Percentiles rank a stretch among this genome's conserved stretches.
Evolutionary conservation across 1,284 basidiomycete species (phyloP).

Genomic region (Microbotryomycetes sp.): DNA sequence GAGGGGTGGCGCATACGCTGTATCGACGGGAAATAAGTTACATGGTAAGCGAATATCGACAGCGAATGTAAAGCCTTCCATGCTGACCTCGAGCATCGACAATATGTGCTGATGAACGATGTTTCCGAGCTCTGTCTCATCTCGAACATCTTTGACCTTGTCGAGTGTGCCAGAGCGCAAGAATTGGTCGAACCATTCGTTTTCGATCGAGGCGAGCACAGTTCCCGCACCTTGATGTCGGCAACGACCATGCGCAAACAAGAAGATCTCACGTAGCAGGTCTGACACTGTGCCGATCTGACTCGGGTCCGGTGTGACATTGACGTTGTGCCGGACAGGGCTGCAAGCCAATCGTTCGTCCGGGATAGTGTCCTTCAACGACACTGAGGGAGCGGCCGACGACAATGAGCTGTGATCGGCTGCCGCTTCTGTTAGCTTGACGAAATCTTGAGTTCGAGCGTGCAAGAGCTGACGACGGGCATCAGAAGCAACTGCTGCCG

Average conservation of each 20-base stretch:
- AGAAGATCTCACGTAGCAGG: background rate
- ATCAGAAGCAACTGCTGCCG: too few species aligned
- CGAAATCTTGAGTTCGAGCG: background rate
- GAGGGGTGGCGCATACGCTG: background rate
- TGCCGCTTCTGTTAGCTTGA: background rate
- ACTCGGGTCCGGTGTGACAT: too few species aligned
- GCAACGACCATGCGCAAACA: background rate
- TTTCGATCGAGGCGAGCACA: background rate
- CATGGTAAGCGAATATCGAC: too few species aligned
- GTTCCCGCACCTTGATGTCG: background rate
- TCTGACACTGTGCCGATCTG: background rate
- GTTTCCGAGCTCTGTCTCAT: background rate
- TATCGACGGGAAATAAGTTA: too few species aligned
- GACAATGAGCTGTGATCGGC: background rate
- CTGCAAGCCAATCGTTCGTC: background rate
- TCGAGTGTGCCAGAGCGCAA: background rate
- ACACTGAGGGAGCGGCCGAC: background rate
- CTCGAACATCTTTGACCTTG: background rate
- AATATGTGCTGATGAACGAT: background rate
- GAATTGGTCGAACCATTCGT: background rate
- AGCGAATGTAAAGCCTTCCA: too few species aligned
- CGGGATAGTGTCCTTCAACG: background rate
- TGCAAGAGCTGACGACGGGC: too few species aligned
- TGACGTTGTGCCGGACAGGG: background rate
- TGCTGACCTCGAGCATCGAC: background rate